Base-by-base conservation (phyloP, 179 eudicot genomes). In the Patellifolia procumbens region DNA sequence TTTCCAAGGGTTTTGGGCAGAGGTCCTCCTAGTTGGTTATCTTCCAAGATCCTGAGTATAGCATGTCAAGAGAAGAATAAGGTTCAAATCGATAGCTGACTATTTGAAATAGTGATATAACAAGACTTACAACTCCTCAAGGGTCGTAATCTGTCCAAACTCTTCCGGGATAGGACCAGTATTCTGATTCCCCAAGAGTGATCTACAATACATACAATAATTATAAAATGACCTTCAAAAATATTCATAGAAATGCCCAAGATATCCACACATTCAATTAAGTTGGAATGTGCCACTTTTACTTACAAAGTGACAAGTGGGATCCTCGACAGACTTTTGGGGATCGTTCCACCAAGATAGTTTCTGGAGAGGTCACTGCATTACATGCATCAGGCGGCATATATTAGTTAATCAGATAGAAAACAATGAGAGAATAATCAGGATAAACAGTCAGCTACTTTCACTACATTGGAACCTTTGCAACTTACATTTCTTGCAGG, bases 331-430 rank as follows among this genome's bases (percentile, higher is more conserved):
- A 87, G 81, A 56, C 76, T 66, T 26, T 80, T 51, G 2, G 98
- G 97, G 76, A 94, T 87, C 24, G 91, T 63, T 70, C 98, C 98
- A 75, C 76, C 76, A 32, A 94, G 48, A 79, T 86, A 88, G 84
- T 94, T 94, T 58, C 84, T 87, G 42, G 89, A 46, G 55, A 94
- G 86, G 80, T 91, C 97, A 67, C 98, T 92, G 89, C 56, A 70
- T 78, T 45, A 42, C 34, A 68, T 15, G 56, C 31, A 7, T 24
- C 45, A 24, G 58, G 5, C 13, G n/a, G 46, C 16, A n/a, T 31
- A 61, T 26, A 43, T 24, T 46, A 43, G 12, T 39, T n/a, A 17
- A 46, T 15, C 15, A 26, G 17, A 26, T 20, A 45, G 28, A 29
- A 31, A 46, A 17, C 16, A 29, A 39, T 24, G 8, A 46, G 15